Percentiles rank a stretch among this genome's conserved stretches.
phyloP scores from a whole-genome alignment of 306 rosid genomes.

The Prunus mira region DNA sequence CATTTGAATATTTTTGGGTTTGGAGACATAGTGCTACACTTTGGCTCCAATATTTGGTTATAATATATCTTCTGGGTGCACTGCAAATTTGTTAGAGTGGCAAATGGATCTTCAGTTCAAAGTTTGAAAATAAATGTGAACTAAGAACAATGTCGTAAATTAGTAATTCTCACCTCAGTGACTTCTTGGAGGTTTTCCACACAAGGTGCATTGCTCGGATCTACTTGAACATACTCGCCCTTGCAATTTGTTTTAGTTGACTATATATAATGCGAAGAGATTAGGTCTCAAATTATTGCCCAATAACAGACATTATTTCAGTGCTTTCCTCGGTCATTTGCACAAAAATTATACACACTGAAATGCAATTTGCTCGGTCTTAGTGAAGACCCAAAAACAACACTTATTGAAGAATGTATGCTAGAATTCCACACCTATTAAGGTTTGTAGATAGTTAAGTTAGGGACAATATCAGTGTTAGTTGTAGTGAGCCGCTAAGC shows the following conservation, averaged over 20 bases:
- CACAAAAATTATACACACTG: too few species aligned
- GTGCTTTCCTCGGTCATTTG: too few species aligned
- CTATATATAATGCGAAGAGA: not conserved
- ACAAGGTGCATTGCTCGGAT: not conserved
- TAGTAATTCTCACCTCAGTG: not conserved
- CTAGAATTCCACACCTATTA: too few species aligned
- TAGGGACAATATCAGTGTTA: too few species aligned
- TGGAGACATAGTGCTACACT: slow-evolving; percentile 19
- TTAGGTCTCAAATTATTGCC: too few species aligned
- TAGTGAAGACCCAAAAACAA: too few species aligned
- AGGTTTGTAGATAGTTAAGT: too few species aligned
- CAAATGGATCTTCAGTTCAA: not conserved
- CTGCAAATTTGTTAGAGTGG: slow-evolving; percentile 14
- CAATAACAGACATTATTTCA: too few species aligned
- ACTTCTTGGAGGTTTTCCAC: not conserved
- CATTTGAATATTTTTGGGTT: slow-evolving; percentile 6
- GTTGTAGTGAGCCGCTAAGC: too few species aligned
- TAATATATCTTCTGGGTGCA: slow-evolving; percentile 19
- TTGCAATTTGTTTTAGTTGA: not conserved
- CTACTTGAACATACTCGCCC: not conserved
- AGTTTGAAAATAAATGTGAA: not conserved
- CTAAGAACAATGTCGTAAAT: not conserved
- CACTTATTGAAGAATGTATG: too few species aligned
- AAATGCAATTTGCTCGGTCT: too few species aligned
- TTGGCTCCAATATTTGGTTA: slow-evolving; percentile 38